Evolutionary conservation across 768 basidiomycete genomes (phyloP).

Genomic region (Strobilomyces dryophilus): DNA sequence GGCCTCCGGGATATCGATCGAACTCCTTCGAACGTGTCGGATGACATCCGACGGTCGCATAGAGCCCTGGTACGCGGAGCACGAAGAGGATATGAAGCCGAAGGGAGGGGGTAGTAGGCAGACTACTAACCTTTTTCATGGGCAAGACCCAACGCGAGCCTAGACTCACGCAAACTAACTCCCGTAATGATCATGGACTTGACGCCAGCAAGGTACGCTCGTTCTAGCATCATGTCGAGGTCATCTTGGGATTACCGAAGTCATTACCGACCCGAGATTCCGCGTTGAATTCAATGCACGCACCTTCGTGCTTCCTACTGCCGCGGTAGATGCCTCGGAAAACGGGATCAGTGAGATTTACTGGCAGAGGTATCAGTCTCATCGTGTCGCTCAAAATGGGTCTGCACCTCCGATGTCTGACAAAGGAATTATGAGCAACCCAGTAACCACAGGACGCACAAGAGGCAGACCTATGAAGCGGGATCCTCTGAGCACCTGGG

Average conservation of each 20-base stretch:
- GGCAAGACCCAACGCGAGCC: conserved; percentile 57
- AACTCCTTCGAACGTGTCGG: conserved; percentile 74
- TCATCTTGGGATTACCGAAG: conserved; percentile 45
- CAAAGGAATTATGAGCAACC: background rate
- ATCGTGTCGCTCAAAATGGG: background rate
- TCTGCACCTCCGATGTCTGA: conserved; percentile 39
- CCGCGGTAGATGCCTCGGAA: conserved; percentile 51
- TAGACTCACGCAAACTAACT: conserved; percentile 61
- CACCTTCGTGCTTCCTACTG: conserved; percentile 48
- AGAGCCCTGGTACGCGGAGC: conserved; percentile 42
- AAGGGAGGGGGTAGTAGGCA: background rate
- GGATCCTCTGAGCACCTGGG: background rate
- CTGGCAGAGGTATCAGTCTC: conserved; percentile 21
- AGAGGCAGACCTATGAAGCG: conserved; percentile 33
- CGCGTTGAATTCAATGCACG: background rate
- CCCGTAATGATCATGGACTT: conserved; percentile 75
- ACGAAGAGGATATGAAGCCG: background rate
- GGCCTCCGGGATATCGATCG: conserved; percentile 50
- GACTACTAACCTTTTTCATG: conserved; percentile 42
- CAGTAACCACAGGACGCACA: background rate
- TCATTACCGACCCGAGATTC: background rate
- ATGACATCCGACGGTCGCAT: conserved; percentile 76
- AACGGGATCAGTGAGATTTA: conserved; percentile 55
- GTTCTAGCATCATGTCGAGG: conserved; percentile 50
- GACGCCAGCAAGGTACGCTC: conserved; percentile 58